A percentile compares a stretch with the other conserved stretches of the same genome.
Evolutionary conservation across 202 grass and related monocot genomes (phyloP).

Genomic region (Hordeum pubiflorum): DNA sequence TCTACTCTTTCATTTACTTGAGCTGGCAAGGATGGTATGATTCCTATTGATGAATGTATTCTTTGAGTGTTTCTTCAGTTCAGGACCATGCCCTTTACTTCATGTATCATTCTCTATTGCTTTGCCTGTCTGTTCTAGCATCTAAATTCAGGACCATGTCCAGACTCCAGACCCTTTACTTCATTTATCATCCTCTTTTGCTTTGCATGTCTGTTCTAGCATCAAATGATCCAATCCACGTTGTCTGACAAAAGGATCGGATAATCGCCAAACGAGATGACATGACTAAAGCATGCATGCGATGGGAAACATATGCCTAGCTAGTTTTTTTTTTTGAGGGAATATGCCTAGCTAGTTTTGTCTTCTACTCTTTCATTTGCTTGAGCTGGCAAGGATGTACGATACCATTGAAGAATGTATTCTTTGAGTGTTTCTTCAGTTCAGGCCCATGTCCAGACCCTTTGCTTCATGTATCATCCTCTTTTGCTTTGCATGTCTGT

Average conservation of each 20-base stretch:
- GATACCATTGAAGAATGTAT: no score
- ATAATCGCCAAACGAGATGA: background rate
- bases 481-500: no score
- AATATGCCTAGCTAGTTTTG: background rate
- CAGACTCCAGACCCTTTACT: background rate
- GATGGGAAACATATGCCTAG: background rate
- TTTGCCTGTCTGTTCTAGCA: background rate
- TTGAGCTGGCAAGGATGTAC: no score
- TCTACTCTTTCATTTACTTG: background rate
- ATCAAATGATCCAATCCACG: background rate
- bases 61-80: background rate
- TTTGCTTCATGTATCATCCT: no score
- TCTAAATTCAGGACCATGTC: background rate
- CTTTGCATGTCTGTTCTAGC: background rate
- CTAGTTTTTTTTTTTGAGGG: no score
- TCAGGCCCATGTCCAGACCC: no score
- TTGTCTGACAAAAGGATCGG: background rate
- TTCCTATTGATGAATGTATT: background rate
- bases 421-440: no score
- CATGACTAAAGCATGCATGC: background rate
- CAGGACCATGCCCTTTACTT: background rate
- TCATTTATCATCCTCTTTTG: background rate
- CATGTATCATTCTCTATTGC: background rate
- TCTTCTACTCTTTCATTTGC: no score
- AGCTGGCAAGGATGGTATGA: background rate